Base-by-base conservation (phyloP, 495 filamentous ascomycete genomes). In the Xylaria acuta region DNA sequence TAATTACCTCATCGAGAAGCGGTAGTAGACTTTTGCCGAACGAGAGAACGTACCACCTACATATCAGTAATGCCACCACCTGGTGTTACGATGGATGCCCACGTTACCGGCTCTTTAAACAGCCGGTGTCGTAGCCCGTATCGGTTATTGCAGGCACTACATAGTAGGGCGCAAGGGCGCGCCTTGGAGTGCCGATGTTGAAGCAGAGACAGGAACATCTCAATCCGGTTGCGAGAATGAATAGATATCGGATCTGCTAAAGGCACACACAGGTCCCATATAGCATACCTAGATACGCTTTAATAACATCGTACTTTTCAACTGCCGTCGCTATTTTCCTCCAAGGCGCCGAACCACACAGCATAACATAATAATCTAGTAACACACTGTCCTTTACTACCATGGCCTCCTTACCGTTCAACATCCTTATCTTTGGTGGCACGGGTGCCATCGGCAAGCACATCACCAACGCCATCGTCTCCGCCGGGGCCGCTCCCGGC, bases 401-500 rank as follows among this genome's bases (percentile, higher is more conserved):
- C 65, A 67, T 67, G 65, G 49, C 65, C n/a, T 5, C 65, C 9
- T 12, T 74, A 8, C 80, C 83, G 20, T 80, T 82, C 27, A 88
- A 88, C 51, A 81, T 94, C 62, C 87, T 94, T 47, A 82, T 93
- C 66, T 87, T 94, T 77, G 91, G 92, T 22, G 91, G 90, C 22
- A 93, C 91, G 6, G 92, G 92, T 63, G 78, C 80, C 47, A 93
- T 94, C 67, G 91, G 92, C 72, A 77, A 82, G 25, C 88, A 89
- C 81, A 93, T 94, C 77, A 85, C 87, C 9, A 73, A 85, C 30
- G 85, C 88, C 34, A 84, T 94, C 51, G 73, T 92, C 63, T 79
- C 81, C 43, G 82, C 86, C 22, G 86, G 88, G 51, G 78, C 82
- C 5, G 72, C 80, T n/a, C 88, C 91, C 77, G 80, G 77, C 69